A percentile compares a stretch with the other conserved stretches of the same genome.
Conservation (phyloP, 257 asterid species). For the Osmanthus fragrans region DNA sequence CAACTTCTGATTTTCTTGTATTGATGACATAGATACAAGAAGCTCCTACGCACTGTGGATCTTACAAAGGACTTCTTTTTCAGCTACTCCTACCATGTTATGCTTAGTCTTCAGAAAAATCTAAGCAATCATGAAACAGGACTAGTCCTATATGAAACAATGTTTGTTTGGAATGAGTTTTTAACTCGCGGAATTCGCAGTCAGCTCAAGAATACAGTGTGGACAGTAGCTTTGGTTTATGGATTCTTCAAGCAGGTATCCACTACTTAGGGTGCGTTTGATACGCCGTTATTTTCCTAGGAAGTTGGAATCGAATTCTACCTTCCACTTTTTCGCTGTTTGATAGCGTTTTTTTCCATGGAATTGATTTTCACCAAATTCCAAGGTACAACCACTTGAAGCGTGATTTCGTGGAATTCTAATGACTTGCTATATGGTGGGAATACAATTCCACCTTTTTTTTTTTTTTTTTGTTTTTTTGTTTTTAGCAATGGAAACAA, state of each 20-base stretch:
- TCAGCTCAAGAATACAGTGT: slow-evolving; percentile 72
- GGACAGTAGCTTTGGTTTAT: slow-evolving; percentile 92
- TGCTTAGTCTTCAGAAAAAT: slow-evolving; percentile 93
- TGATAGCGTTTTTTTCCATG: too few relatives aligned
- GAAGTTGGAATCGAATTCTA: too few relatives aligned
- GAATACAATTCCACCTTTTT: too few relatives aligned
- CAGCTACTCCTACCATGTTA: slow-evolving; percentile 92
- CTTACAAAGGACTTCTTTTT: slow-evolving; percentile 96
- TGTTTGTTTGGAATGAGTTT: slow-evolving; percentile 98
- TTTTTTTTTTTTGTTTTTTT: too few relatives aligned
- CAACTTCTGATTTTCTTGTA: slow-evolving; percentile 33
- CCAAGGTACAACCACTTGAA: too few relatives aligned
- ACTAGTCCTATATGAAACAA: slow-evolving; percentile 65
- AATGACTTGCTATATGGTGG: too few relatives aligned
- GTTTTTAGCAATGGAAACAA: too few relatives aligned
- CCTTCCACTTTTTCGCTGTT: too few relatives aligned
- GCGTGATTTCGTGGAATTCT: too few relatives aligned
- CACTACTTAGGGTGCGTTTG: background rate
- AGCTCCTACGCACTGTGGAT: slow-evolving; percentile 87
- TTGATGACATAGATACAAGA: slow-evolving; percentile 82
- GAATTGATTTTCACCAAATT: too few relatives aligned
- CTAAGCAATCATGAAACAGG: slow-evolving; percentile 64
- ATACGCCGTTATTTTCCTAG: too few relatives aligned
- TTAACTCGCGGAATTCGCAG: slow-evolving; percentile 86
- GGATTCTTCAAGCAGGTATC: slow-evolving; percentile 95